Base-by-base conservation (phyloP, 2,329 filamentous ascomycete genomes). In the Alternaria panax region DNA sequence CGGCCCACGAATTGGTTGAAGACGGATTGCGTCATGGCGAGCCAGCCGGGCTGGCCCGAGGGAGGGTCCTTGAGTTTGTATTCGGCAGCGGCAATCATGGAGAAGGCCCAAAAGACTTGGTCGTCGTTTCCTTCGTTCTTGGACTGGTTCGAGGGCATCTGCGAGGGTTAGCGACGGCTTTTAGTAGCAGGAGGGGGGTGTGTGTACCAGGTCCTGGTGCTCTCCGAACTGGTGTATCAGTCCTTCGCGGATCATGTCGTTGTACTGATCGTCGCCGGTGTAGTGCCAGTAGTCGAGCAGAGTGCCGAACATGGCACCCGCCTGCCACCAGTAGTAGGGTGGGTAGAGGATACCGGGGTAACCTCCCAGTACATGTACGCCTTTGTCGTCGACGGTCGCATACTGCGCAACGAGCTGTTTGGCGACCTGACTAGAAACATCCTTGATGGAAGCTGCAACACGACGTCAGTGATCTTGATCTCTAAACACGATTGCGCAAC, bases 211-310 rank as follows among this genome's bases (percentile, higher is more conserved):
- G 53, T 75, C 67, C 18, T 57, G 52, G n/a, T 72, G 57, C 24
- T 70, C 68, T 46, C 74, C 75, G 41, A 75, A 70, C 46, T 78
- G 74, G 57, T 70, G 67, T 20, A 73, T 66, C 41, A 77, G 48
- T 22, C 73, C 75, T 64, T 91, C 83, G 34, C 83, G 84, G 16
- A 87, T 86, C 41, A 91, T 80, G 16, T 88, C 80, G 73, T 93
- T 93, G 80, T 91, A 95, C 32, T 84, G 83, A 4, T 83, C 80
- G 72, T 94, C 91, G 20, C 88, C 88, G 0, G 91, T 94, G 74
- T 92, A 92, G 73, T 89, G 91, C 91, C 91, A 96, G 76, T 95
- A 95, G 70, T 95, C 91, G 53, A 96, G 83, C 63, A 95, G 80
- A 2, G 89, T 83, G 59, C 84, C 85, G 70, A 86, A 86, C 82